Base-by-base conservation (phyloP, 108 stramenopile species). In the Conticribra guillardii region DNA sequence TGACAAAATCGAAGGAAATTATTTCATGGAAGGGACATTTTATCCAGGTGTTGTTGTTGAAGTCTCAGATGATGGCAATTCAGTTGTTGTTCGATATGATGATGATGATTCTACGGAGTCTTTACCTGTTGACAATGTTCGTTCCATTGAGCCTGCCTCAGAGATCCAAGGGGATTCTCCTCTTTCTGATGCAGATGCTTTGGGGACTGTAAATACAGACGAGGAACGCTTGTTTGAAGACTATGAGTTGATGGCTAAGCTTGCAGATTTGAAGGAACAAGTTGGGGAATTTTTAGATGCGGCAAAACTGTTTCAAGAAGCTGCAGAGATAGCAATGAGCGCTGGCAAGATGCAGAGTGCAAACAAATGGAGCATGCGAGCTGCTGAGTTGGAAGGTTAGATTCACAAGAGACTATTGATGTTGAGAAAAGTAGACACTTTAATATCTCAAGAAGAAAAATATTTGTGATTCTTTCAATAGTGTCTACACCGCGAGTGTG, bases 261-360 rank as follows among this genome's bases (percentile, higher is more conserved):
- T 91, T 48, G 90, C 84, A 22, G 67, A 80, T 32, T 61, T 91
- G 23, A 76, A 78, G 30, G 87, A 52, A n/a, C 69, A 72, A 29
- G 15, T 55, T 29, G 87, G 86, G 15, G 60, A 82, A 15, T 57
- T 23, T 23, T 29, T 51, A 16, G 71, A 58, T 44, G 90, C 90
- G 9, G 53, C 77, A 0, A 53, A 52, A 21, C 65, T 88, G 19
- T 88, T 74, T 60, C 77, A 85, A 29, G 74, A 84, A 46, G 90
- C 87, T 58, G 82, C 90, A 4, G 82, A 76, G 30, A 67, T 73
- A 22, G 90, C 90, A 15, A 76, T 91, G 71, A 67, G 58, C 18
- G 76, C 62, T 19, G 84, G 84, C 19, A 91, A 88, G 58, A 88
- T 88, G 87, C 68, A 91, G 57, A 84, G 71, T 57, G 90, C 90